Percentiles rank a stretch among this genome's conserved stretches.
Conservation (phyloP, 192 early-diverging fungal species). For the Backusella tarrabulga region DNA sequence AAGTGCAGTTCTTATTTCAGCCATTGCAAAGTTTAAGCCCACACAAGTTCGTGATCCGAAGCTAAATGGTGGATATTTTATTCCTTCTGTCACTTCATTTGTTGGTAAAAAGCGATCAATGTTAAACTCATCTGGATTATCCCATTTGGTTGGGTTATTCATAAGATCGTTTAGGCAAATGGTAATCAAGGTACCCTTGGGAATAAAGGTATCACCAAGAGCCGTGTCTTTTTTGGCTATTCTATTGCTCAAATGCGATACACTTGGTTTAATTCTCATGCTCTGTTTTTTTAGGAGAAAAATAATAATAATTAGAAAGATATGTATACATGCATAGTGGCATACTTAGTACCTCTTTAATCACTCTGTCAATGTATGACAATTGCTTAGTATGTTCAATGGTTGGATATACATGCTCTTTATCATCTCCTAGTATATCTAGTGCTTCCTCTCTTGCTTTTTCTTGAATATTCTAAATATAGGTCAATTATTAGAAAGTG, state of each 20-base stretch:
- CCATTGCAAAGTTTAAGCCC: conserved; percentile 57
- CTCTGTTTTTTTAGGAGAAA: background rate
- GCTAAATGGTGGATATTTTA: conserved; percentile 55
- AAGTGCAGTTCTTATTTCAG: conserved; percentile 54
- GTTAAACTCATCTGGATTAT: conserved; percentile 19
- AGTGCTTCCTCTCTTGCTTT: conserved; percentile 27
- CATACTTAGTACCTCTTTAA: conserved; percentile 9
- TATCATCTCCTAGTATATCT: conserved; percentile 9
- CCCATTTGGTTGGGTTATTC: conserved; percentile 18
- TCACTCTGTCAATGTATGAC: conserved; percentile 15
- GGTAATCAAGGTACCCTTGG: conserved; percentile 15
- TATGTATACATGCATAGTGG: background rate
- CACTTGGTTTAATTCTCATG: conserved; percentile 1
- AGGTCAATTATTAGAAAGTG: background rate
- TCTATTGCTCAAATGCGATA: background rate
- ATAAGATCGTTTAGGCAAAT: conserved; percentile 17
- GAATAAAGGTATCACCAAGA: conserved; percentile 10
- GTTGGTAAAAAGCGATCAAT: conserved; percentile 18
- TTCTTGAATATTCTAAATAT: conserved; percentile 24
- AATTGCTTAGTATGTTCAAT: conserved; percentile 6
- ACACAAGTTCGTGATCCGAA: conserved; percentile 56
- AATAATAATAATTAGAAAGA: background rate
- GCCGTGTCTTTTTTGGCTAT: conserved; percentile 1
- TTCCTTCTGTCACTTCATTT: conserved; percentile 8
- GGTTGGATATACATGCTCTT: background rate